These are phyloP conservation scores for Annulohypoxylon bovei DNA, from an alignment of 495 filamentous ascomycete species.

Conservation along the genomic window DNA sequence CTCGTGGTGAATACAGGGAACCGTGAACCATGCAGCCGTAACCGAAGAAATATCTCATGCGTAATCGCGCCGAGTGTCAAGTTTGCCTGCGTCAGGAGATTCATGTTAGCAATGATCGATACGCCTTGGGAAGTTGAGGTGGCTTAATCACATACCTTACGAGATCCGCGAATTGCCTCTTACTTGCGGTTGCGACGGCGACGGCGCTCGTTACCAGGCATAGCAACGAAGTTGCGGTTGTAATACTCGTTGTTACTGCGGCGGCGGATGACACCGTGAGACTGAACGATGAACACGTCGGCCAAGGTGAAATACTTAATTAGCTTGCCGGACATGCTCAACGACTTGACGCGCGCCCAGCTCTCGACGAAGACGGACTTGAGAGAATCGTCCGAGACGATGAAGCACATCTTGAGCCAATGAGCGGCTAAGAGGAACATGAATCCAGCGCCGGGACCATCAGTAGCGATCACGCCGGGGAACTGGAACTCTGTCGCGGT, in stretches of 20 bases:
- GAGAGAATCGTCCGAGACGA: constrained; percentile 52
- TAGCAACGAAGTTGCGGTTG: constrained; percentile 34
- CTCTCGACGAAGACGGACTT: constrained; percentile 88
- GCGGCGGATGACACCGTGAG: constrained; percentile 36
- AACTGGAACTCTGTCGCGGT: constrained; percentile 52
- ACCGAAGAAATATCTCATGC: neutral
- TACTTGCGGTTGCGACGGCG: neutral
- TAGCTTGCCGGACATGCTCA: constrained; percentile 84
- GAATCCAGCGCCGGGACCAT: constrained; percentile 89
- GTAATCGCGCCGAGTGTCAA: too few relatives aligned
- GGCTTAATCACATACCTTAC: neutral
- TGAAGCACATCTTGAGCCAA: constrained; percentile 66
- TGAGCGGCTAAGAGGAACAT: constrained; percentile 77
- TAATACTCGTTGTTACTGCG: constrained; percentile 6
- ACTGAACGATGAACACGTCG: constrained; percentile 57
- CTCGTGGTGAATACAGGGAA: neutral
- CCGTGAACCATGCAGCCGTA: neutral
- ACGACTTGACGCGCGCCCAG: constrained; percentile 80
- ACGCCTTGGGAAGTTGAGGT: neutral
- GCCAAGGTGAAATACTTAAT: constrained; percentile 58
- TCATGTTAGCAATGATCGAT: neutral
- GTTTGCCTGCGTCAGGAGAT: neutral
- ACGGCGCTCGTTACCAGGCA: constrained; percentile 10
- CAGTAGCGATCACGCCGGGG: constrained; percentile 75
- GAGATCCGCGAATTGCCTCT: neutral